Evolutionary conservation across 2,329 filamentous ascomycete species (phyloP), one percentile per base, ranked within the genome.

Genomic region (Pseudocercospora crystallina): DNA sequence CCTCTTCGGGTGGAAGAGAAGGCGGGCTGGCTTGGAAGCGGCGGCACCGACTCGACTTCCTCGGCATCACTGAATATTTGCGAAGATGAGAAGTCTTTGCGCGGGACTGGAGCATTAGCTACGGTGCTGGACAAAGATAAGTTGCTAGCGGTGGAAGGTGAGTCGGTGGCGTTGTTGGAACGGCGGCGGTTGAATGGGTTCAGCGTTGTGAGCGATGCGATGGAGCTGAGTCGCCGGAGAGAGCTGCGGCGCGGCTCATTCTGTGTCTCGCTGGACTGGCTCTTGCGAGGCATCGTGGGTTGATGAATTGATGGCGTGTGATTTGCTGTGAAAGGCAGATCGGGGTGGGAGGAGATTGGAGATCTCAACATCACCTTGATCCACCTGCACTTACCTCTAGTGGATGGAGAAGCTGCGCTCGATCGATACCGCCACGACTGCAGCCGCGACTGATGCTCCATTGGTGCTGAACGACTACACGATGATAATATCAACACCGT

Each of bases 171-270:
- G 46, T 54, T 51, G 31, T 55, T 61, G 42, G 61, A 64, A 40
- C 65, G 66, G 41, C 66, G 64, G 38, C 66, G 63, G 35, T 48
- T 60, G 59, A 69, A 69, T 1, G 65, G 66, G 35, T 69, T 68
- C 51, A 70, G 60, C 5, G 54, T 56, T 12, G 65, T 60, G 4
- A 70, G 56, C 1, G 65, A 65, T 12, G 67, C 63, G 42, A 70
- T 62, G 42, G 67, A 69, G 37, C 61, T 63, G 34, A 69, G 59
- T 9, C 66, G 65, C 8, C 59, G 61, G 11, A 65, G 47, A 5
- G 64, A 65, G 33, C 34, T 53, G 39, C 62, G 57, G 11, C 56
- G 58, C 8, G 56, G 49, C 10, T 61, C 58, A 5, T 49, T 20
- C 17, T 54, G 56, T 17, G 51, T 50, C 37, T 58, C 57, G 49